These are phyloP conservation scores for Dactylorhiza incarnata DNA, from an alignment of 106 monocot genomes.

Conservation along the genomic window DNA sequence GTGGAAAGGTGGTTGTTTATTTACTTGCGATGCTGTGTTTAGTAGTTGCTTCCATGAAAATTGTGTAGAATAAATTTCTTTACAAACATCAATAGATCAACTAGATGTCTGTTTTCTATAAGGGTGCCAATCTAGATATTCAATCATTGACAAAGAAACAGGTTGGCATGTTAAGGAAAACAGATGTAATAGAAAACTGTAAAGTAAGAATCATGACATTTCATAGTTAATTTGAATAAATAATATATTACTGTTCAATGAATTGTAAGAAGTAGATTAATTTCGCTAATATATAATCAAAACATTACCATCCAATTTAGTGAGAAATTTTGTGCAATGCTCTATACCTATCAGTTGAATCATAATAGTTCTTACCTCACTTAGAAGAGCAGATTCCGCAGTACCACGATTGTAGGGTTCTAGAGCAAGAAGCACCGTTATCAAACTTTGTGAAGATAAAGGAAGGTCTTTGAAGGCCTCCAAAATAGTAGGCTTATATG, in stretches of 20 bases:
- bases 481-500: constrained; percentile 25
- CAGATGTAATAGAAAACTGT: not conserved
- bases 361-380: constrained; percentile 14
- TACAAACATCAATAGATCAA: not conserved
- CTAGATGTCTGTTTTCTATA: not conserved
- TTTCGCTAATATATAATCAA: not conserved
- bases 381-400: constrained; percentile 32
- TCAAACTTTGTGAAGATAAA: constrained; percentile 20
- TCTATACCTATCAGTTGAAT: not conserved
- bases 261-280: not conserved
- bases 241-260: not conserved
- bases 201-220: not conserved
- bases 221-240: not conserved
- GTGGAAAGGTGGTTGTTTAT: not conserved
- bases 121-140: not conserved
- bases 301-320: not conserved
- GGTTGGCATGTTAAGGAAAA: not conserved
- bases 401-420: constrained; percentile 34
- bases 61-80: not conserved
- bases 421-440: constrained; percentile 29
- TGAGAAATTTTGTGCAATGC: not conserved
- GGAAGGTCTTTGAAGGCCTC: constrained; percentile 33
- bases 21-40: not conserved
- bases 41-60: not conserved
- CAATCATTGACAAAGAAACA: not conserved